Evolutionary conservation across 78 protist genomes (phyloP).

Genomic region (Chrysochromulina tobinii): DNA sequence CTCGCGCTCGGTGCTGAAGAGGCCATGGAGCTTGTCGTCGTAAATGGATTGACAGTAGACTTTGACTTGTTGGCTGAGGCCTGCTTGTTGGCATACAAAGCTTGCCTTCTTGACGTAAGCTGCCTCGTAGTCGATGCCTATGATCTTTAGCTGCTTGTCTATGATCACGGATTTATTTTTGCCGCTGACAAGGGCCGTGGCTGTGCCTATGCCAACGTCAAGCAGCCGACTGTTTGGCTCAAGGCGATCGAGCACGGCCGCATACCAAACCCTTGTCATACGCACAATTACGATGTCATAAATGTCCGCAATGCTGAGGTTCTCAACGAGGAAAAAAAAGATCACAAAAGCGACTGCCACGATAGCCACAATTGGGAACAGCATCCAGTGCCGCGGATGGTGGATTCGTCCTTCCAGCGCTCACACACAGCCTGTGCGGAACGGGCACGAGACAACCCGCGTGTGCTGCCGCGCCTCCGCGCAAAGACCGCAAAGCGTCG

Average conservation of each 20-base stretch:
- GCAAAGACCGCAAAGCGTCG: too few species aligned
- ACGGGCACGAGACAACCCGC: too few species aligned
- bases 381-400: too few species aligned
- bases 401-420: too few species aligned
- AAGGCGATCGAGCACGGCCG: neutral
- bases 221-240: neutral
- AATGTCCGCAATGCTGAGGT: neutral
- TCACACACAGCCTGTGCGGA: too few species aligned
- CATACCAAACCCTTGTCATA: constrained; percentile 42
- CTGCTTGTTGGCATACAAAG: too few species aligned
- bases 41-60: neutral
- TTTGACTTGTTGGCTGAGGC: neutral
- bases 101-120: constrained; percentile 2
- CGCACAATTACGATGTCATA: neutral
- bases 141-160: neutral
- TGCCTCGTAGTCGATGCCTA: constrained; percentile 28
- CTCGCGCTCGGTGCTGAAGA: neutral
- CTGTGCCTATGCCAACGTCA: constrained; percentile 53
- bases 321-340: too few species aligned
- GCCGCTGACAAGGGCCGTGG: neutral
- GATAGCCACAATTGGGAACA: too few species aligned
- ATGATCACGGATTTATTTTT: neutral
- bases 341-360: too few species aligned
- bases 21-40: neutral
- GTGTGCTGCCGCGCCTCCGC: too few species aligned